phyloP scores from a whole-genome alignment of 1,139 yeast genomes.

The Wickerhamiella pararugosa region DNA sequence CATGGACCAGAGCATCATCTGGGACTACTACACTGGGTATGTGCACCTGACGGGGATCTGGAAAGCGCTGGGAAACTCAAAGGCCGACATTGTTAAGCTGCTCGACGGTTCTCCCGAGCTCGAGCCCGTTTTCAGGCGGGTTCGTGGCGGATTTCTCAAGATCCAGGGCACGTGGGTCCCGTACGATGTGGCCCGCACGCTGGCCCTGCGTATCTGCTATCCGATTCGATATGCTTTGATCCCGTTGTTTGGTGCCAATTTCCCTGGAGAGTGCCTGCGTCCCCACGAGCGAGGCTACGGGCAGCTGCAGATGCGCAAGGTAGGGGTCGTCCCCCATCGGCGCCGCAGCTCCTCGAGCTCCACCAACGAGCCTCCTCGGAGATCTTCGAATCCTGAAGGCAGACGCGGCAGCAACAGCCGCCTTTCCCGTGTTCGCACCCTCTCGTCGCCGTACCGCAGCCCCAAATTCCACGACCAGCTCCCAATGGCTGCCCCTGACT shows the following conservation, averaged over 20 bases:
- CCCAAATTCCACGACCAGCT: too few species aligned
- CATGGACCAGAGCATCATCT: slow-evolving; percentile 54
- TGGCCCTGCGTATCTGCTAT: slow-evolving; percentile 67
- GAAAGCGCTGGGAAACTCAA: slow-evolving; percentile 63
- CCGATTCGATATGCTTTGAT: slow-evolving; percentile 60
- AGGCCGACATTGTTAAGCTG: slow-evolving; percentile 63
- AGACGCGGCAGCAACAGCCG: too few species aligned
- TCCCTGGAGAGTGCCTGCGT: slow-evolving; percentile 53
- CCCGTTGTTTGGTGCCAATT: slow-evolving; percentile 65
- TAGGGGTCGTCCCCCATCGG: slow-evolving; percentile 4
- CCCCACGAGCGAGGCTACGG: slow-evolving; percentile 62
- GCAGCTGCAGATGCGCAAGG: slow-evolving; percentile 30
- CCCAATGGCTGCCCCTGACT: not conserved
- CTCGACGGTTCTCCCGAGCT: slow-evolving; percentile 59
- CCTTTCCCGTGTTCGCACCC: not conserved
- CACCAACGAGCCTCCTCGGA: not conserved
- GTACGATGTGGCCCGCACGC: slow-evolving; percentile 44
- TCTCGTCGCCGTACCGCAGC: not conserved
- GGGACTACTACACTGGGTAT: slow-evolving; percentile 82
- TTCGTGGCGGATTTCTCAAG: slow-evolving; percentile 82
- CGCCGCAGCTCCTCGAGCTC: not conserved
- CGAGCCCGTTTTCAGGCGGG: slow-evolving; percentile 55
- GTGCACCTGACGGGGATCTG: slow-evolving; percentile 87
- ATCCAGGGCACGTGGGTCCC: slow-evolving; percentile 96
- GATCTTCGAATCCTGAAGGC: not conserved